phyloP scores from a whole-genome alignment of 805 yeast species.

The Suhomyces tanzawaensis region DNA sequence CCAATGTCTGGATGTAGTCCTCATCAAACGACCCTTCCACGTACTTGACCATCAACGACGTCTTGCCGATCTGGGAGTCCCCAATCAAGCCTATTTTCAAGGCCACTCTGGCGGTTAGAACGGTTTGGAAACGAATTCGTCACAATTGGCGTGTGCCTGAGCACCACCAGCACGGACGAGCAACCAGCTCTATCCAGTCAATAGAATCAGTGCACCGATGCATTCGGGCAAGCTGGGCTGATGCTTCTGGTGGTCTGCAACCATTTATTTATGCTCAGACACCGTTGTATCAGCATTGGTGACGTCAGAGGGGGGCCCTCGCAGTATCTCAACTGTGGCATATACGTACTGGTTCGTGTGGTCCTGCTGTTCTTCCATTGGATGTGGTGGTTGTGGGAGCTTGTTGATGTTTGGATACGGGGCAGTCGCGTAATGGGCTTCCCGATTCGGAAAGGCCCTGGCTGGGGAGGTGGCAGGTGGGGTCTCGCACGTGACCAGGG shows the following conservation, averaged over 20 bases:
- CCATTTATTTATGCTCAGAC: too few species aligned
- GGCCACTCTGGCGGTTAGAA: slow-evolving; percentile 44
- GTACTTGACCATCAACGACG: slow-evolving; percentile 93
- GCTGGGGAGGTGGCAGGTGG: too few species aligned
- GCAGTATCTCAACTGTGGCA: neutral
- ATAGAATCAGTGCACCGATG: too few species aligned
- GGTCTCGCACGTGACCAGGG: neutral
- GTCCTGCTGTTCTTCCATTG: slow-evolving; percentile 19
- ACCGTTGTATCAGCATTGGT: too few species aligned
- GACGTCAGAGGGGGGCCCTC: too few species aligned
- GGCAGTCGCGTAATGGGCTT: neutral
- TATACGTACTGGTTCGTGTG: slow-evolving; percentile 39
- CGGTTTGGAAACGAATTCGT: neutral
- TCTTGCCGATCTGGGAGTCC: slow-evolving; percentile 94
- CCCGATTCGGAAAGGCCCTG: too few species aligned
- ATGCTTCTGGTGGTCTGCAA: too few species aligned
- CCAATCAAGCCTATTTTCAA: slow-evolving; percentile 91
- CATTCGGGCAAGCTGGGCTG: too few species aligned
- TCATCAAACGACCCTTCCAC: slow-evolving; percentile 94
- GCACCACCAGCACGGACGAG: too few species aligned
- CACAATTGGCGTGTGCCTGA: neutral
- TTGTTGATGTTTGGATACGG: too few species aligned
- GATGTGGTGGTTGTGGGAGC: neutral
- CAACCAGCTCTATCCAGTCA: too few species aligned
- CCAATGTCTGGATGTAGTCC: slow-evolving; percentile 88